These are phyloP conservation scores for Diaporthe sp. DNA, from an alignment of 2,329 filamentous ascomycete genomes.

Conservation along the genomic window DNA sequence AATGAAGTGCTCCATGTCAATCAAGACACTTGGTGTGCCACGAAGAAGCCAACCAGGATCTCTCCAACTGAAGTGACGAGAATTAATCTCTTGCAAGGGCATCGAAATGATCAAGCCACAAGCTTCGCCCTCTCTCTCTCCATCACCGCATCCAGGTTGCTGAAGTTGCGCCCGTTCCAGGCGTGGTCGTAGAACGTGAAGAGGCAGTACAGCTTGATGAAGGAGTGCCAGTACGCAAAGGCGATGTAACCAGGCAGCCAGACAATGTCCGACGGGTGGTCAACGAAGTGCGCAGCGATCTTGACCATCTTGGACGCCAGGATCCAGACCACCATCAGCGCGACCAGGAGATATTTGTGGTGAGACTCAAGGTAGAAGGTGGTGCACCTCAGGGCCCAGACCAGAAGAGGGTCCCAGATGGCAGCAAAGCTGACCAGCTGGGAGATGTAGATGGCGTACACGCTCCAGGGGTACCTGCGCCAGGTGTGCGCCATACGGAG, in stretches of 20 bases:
- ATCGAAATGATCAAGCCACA: not conserved
- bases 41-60: no score
- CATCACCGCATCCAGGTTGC: not conserved
- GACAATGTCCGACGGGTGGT: conserved; percentile 63
- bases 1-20: not conserved
- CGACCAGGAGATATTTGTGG: conserved; percentile 13
- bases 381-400: conserved; percentile 46
- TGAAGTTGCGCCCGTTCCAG: conserved; percentile 55
- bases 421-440: conserved; percentile 68
- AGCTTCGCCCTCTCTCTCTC: conserved; percentile 1
- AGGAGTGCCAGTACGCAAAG: conserved; percentile 70
- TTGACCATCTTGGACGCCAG: conserved; percentile 69
- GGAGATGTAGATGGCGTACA: conserved; percentile 68
- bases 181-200: conserved; percentile 62
- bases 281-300: conserved; percentile 63
- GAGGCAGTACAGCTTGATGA: conserved; percentile 69
- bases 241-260: conserved; percentile 63
- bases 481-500: conserved; percentile 56
- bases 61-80: not conserved
- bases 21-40: no score
- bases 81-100: not conserved
- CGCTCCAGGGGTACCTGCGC: conserved; percentile 61
- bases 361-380: conserved; percentile 34
- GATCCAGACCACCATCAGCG: conserved; percentile 57
- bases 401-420: conserved; percentile 61